These are phyloP conservation scores for Cucurbita ficifolia DNA, from an alignment of 306 rosid species.

Conservation along the genomic window DNA sequence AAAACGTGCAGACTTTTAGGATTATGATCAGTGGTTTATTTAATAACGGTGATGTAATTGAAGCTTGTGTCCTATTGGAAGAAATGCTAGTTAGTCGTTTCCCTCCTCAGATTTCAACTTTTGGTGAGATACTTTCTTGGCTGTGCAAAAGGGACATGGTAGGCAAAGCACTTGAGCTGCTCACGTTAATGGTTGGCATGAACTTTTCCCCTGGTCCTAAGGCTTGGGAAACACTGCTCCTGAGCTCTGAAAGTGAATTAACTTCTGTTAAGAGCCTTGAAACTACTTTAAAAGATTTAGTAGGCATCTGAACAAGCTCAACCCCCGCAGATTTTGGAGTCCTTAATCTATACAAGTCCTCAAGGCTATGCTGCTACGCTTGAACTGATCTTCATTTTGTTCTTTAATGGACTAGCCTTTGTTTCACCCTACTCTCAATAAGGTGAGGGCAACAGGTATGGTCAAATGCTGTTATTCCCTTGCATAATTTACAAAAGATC, in stretches of 20 bases:
- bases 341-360: neutral
- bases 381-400: neutral
- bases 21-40: conserved; percentile 46
- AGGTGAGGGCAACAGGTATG: neutral
- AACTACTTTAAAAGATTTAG: conserved; percentile 26
- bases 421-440: neutral
- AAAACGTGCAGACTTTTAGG: conserved; percentile 37
- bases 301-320: conserved; percentile 12
- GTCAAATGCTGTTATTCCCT: neutral
- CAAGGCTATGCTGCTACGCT: neutral
- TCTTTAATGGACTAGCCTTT: neutral
- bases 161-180: conserved; percentile 33
- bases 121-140: conserved; percentile 34
- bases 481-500: neutral
- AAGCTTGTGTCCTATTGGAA: conserved; percentile 40
- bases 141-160: conserved; percentile 43
- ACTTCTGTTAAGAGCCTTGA: conserved; percentile 6
- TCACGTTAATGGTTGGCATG: conserved; percentile 25
- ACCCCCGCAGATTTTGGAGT: neutral
- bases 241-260: conserved; percentile 18
- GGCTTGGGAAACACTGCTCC: conserved; percentile 51
- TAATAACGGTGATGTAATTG: conserved; percentile 32
- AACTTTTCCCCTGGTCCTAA: conserved; percentile 30
- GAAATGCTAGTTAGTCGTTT: conserved; percentile 45
- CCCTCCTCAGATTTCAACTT: conserved; percentile 29